Evolutionary conservation across 1,284 basidiomycete species (phyloP).

Genomic region (Apiotrichum veenhuisii): DNA sequence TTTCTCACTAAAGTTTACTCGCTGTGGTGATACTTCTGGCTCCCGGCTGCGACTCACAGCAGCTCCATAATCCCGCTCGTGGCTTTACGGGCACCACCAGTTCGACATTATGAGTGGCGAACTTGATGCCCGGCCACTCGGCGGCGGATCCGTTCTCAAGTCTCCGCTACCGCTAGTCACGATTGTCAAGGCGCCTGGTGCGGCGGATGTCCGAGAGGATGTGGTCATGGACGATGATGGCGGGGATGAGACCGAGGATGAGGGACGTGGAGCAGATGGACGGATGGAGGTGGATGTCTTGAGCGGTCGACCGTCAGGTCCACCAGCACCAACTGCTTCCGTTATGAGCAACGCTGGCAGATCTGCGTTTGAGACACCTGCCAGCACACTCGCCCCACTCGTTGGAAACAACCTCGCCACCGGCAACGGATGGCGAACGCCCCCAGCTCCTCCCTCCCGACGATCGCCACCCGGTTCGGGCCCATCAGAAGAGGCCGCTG

Average conservation of each 20-base stretch:
- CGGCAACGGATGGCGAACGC: background rate
- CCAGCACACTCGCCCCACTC: background rate
- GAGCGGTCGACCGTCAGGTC: background rate
- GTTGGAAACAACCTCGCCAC: background rate
- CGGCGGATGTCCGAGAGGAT: constrained; percentile 1
- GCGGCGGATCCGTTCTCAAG: background rate
- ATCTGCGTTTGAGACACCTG: background rate
- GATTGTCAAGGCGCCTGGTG: background rate
- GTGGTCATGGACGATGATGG: constrained; percentile 1
- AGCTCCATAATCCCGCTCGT: background rate
- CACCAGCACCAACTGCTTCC: background rate
- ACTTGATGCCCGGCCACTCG: background rate
- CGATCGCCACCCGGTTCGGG: constrained; percentile 15
- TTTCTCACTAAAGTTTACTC: background rate
- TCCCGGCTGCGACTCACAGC: background rate
- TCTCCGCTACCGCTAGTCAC: background rate
- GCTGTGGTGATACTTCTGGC: background rate
- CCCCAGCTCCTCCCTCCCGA: background rate
- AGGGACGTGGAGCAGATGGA: background rate
- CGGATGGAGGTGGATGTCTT: background rate
- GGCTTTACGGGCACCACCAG: background rate
- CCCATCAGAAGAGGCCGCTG: constrained; percentile 28
- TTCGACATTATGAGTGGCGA: constrained; percentile 8
- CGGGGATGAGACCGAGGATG: constrained; percentile 6
- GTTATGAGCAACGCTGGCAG: background rate